A percentile compares a stretch with the other conserved stretches of the same genome.
Conservation (phyloP, 805 yeast species). For the Barnettozyma sucrosica region DNA sequence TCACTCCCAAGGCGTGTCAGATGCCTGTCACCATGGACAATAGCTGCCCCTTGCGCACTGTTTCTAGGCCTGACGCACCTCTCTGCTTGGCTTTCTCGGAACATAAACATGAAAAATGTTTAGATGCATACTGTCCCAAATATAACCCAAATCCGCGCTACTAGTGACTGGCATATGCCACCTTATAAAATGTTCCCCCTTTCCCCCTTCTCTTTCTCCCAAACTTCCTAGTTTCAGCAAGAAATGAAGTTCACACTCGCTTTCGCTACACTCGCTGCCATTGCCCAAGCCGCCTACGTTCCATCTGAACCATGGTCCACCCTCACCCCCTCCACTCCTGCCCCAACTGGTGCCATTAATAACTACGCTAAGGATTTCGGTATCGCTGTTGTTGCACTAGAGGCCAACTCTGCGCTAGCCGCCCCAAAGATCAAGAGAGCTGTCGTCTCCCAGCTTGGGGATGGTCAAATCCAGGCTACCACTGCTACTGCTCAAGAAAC, state of each 20-base stretch:
- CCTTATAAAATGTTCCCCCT: neutral
- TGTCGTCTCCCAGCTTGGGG: slow-evolving; percentile 3
- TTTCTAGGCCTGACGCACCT: neutral
- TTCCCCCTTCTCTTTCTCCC: neutral
- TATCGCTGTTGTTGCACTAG: slow-evolving; percentile 52
- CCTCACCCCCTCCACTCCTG: slow-evolving; percentile 55
- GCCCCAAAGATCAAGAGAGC: slow-evolving; percentile 32
- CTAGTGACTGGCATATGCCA: too few species aligned
- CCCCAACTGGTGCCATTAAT: slow-evolving; percentile 49
- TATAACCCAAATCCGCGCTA: neutral
- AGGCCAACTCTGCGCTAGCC: slow-evolving; percentile 27
- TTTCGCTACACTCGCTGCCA: slow-evolving; percentile 38
- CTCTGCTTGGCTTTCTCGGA: neutral
- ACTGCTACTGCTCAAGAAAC: neutral
- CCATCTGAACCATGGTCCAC: slow-evolving; percentile 68
- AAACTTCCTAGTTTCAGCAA: neutral
- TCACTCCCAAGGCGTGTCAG: neutral
- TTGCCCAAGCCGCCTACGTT: slow-evolving; percentile 53
- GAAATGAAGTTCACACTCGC: slow-evolving; percentile 24
- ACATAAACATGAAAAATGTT: too few species aligned
- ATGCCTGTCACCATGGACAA: neutral
- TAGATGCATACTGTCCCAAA: neutral
- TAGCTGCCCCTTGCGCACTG: neutral
- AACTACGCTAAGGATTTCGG: slow-evolving; percentile 56
- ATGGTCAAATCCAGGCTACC: slow-evolving; percentile 11